Evolutionary conservation across 2,329 filamentous ascomycete species (phyloP), one percentile per base, ranked within the genome.

Genomic region (Ceratocystis eucalypticola): DNA sequence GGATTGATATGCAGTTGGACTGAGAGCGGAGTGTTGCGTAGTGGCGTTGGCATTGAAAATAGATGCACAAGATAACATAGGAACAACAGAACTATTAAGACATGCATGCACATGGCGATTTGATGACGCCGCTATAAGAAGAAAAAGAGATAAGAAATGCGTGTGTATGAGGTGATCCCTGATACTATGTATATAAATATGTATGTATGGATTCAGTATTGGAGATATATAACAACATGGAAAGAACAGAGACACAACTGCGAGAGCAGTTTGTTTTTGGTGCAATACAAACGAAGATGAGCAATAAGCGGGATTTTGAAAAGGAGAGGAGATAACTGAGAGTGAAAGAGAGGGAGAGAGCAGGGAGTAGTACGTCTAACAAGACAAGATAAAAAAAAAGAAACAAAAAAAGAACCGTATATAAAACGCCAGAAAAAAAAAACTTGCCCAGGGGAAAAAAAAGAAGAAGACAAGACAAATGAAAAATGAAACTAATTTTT

Each of bases 71-170:
- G 17, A 25, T n/a, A 46, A 6, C 7, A 48, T 46, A 65, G 64
- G 64, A 45, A 65, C 45, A 30, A 65, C 64, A 65, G 64, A 45
- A 65, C 63, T 57, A n/a, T 53, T 25, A 3, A 46, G 15, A n/a
- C 30, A 30, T 15, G 53, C 22, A 57, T 10, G 17, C 17, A 22
- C 22, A 22, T 22, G 22, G 46, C 46, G 5, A 50, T 25, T 50
- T 50, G 22, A 20, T 2, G n/a, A 50, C n/a, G 10, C 46, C 2
- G 5, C 8, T 5, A 22, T 50, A n/a, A 20, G 10, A 20, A 12
- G 22, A 20, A 15, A 25, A 28, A 25, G 50, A 22, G n/a, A 5
- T 25, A 22, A 12, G 22, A 30, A 55, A 15, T 25, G 25, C 5
- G 5, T 22, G 17, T 22, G 20, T 2, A 7, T 22, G 22, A 6